Evolutionary conservation across 2,329 filamentous ascomycete species (phyloP), one percentile per base, ranked within the genome.

Genomic region (Dryadomyces sulphureus): DNA sequence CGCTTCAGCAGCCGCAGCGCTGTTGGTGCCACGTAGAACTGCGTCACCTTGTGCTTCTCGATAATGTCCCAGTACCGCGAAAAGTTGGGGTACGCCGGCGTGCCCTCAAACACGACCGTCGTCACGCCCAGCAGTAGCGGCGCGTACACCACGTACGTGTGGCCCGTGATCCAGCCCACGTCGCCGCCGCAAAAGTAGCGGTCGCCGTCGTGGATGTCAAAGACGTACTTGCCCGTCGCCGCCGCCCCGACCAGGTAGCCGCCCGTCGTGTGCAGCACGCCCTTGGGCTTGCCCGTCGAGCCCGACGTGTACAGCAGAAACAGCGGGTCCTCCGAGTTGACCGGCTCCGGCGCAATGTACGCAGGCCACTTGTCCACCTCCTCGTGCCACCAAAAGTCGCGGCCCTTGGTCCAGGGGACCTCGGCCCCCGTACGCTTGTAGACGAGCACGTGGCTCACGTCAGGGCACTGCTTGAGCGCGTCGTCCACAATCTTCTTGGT

Each of bases 401-500:
- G 81, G 54, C 87, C 88, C 54, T 77, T 66, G 45, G 87, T 94
- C 84, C 84, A 90, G 53, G 90, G 89, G 19, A 96, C 81, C 45
- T 95, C 88, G 42, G 88, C 81, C 45, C 90, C 90, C 34, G 92
- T 98, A 57, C 92, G 84, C 76, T 94, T 90, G 74, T 81, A 96
- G 47, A 98, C 92, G 35, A 98, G 73, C 56, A 86, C 85, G 64
- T 84, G 79, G 38, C 72, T 77, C 53, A 98, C 84, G 56, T 86
- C 81, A 17, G 90, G 90, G 66, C 90, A 96, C 66, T 94, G 87
- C 73, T 92, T 94, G 50, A 98, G 75, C 34, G 90, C 90, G 61
- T 96, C 92, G 59, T 98, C 92, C 55, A 96, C 92, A 61, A 98
- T 96, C 73, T 94, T 94, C 79, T 98, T 96, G 57, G 90, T 96